Conservation (phyloP, 148 eudicot genomes). For the Polygonum aviculare region DNA sequence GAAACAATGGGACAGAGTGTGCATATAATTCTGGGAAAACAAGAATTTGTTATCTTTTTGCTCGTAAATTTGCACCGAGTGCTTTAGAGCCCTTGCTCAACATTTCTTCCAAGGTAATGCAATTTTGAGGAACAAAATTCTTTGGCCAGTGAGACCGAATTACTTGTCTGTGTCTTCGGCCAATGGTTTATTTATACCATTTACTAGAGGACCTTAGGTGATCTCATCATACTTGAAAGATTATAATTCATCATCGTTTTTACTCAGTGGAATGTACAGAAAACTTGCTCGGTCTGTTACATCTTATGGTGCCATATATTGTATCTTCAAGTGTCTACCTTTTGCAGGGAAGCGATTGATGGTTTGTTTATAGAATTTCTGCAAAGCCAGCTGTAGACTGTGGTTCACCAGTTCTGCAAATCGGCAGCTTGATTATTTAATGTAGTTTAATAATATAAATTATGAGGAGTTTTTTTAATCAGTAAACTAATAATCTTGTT, state of each 20-base stretch:
- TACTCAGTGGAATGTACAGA: conserved; percentile 1
- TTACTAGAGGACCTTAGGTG: conserved; percentile 8
- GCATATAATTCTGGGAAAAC: conserved; percentile 36
- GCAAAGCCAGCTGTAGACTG: not conserved
- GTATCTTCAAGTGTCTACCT: not conserved
- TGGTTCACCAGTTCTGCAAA: not conserved
- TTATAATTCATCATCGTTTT: not conserved
- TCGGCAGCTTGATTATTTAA: not conserved
- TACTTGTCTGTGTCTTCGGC: conserved; percentile 1
- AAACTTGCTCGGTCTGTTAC: not conserved
- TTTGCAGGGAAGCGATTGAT: not conserved
- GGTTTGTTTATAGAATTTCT: not conserved
- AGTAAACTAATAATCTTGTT: not conserved
- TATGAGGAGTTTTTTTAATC: not conserved
- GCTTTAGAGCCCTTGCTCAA: conserved; percentile 57
- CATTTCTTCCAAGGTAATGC: conserved; percentile 40
- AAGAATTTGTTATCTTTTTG: conserved; percentile 54
- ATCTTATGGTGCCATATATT: not conserved
- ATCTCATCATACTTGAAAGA: conserved; percentile 5
- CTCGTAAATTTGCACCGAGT: conserved; percentile 65
- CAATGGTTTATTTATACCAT: conserved; percentile 4
- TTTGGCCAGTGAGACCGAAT: not conserved
- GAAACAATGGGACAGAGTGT: conserved; percentile 65
- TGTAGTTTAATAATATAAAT: not conserved
- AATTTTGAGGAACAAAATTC: conserved; percentile 25